Conservation (phyloP, 1,139 yeast genomes). For the Diutina rugosa region DNA sequence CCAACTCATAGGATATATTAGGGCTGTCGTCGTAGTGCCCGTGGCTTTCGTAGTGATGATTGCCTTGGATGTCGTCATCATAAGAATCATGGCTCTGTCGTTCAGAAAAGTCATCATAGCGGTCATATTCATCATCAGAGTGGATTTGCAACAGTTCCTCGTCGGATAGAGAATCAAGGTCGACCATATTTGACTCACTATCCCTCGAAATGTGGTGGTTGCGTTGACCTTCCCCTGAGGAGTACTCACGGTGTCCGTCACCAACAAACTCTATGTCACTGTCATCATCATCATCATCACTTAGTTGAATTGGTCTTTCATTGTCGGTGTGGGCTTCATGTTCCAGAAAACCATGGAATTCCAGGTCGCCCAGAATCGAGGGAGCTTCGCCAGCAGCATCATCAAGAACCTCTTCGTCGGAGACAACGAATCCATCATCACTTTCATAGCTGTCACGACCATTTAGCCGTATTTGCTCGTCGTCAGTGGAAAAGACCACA, state of each 20-base stretch:
- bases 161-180: neutral
- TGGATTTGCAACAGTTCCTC: neutral
- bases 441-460: conserved; percentile 13
- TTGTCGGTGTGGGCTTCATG: neutral
- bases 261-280: neutral
- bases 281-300: neutral
- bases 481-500: neutral
- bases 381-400: neutral
- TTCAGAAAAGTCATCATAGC: neutral
- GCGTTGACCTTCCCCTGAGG: neutral
- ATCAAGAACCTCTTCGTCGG: conserved; percentile 5
- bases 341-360: neutral
- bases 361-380: neutral
- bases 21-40: neutral
- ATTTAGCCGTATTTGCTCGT: neutral
- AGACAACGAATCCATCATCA: conserved; percentile 10
- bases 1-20: neutral
- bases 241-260: neutral
- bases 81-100: neutral
- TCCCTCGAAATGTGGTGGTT: neutral
- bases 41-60: neutral
- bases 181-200: neutral
- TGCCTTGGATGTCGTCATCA: neutral
- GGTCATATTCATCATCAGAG: neutral
- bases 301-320: neutral